Evolutionary conservation across 2,329 filamentous ascomycete species (phyloP).

Genomic region (Phialophora expanda): DNA sequence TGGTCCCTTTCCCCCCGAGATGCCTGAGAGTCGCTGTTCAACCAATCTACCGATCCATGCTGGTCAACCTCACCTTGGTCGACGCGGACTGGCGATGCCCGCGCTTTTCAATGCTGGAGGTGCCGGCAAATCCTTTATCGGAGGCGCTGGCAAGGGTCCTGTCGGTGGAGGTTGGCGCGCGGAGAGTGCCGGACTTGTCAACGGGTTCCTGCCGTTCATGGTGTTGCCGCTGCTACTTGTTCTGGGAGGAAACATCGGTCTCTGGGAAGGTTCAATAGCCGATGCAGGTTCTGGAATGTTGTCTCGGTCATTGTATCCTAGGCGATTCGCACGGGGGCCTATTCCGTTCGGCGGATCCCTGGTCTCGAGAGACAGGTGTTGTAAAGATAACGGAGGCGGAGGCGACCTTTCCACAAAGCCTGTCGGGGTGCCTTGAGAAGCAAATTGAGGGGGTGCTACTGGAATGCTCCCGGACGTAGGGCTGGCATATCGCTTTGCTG

Average conservation of each 20-base stretch:
- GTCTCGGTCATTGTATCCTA: slow-evolving; percentile 34
- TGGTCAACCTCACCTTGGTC: slow-evolving; percentile 25
- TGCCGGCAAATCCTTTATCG: slow-evolving; percentile 41
- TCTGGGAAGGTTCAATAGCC: slow-evolving; percentile 47
- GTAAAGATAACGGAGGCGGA: slow-evolving; percentile 48
- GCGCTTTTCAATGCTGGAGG: slow-evolving; percentile 31
- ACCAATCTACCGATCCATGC: slow-evolving; percentile 15
- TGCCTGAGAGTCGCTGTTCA: slow-evolving; percentile 22
- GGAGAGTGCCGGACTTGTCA: slow-evolving; percentile 65
- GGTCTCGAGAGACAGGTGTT: slow-evolving; percentile 53
- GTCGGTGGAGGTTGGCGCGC: slow-evolving; percentile 66
- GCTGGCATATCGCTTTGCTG: slow-evolving; percentile 53
- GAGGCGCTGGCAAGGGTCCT: slow-evolving; percentile 65
- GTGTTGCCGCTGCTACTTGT: slow-evolving; percentile 43
- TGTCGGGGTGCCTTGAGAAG: slow-evolving; percentile 39
- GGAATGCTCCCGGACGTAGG: slow-evolving; percentile 76
- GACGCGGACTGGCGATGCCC: slow-evolving; percentile 33
- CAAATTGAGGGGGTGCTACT: slow-evolving; percentile 54
- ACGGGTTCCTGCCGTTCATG: slow-evolving; percentile 38
- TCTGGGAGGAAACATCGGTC: slow-evolving; percentile 48
- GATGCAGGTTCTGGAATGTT: slow-evolving; percentile 46
- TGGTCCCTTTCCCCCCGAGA: slow-evolving; percentile 16
- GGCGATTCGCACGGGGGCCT: slow-evolving; percentile 37
- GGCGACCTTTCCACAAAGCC: slow-evolving; percentile 42
- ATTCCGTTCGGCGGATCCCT: slow-evolving; percentile 44